Evolutionary conservation across 2,329 filamentous ascomycete genomes (phyloP).

Genomic region (Monosporascus sp.): DNA sequence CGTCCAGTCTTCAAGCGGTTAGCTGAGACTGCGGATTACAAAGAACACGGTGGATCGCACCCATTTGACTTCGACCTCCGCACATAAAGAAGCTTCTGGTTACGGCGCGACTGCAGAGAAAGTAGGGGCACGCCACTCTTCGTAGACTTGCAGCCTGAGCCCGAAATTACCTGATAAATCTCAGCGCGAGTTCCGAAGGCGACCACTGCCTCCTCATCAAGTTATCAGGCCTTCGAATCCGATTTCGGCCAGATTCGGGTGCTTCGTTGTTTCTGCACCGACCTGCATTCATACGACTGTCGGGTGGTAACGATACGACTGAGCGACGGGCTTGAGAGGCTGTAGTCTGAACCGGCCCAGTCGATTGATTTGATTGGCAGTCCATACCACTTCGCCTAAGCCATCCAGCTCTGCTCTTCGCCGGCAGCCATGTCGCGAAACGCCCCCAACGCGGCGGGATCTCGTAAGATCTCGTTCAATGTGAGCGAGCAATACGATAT

Average conservation of each 20-base stretch:
- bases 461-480: slow-evolving; percentile 98
- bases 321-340: not conserved
- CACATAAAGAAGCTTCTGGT: not conserved
- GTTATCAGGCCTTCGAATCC: not conserved
- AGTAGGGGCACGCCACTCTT: not conserved
- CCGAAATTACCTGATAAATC: not conserved
- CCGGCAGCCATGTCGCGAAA: slow-evolving; percentile 47
- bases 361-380: not conserved
- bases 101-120: not conserved
- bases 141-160: not conserved
- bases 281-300: not conserved
- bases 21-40: not conserved
- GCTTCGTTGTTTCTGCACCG: not conserved
- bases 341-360: not conserved
- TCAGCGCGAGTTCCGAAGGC: not conserved
- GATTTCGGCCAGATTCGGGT: not conserved
- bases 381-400: not conserved
- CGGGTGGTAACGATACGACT: not conserved
- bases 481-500: slow-evolving; percentile 99
- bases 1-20: not conserved
- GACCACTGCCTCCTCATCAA: not conserved
- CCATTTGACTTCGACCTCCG: not conserved
- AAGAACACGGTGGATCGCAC: not conserved
- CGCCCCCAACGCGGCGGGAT: slow-evolving; percentile 54
- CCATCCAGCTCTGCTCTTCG: slow-evolving; percentile 1